Base-by-base conservation (phyloP, 2,329 filamentous ascomycete species). In the Aureobasidium leucospermi region DNA sequence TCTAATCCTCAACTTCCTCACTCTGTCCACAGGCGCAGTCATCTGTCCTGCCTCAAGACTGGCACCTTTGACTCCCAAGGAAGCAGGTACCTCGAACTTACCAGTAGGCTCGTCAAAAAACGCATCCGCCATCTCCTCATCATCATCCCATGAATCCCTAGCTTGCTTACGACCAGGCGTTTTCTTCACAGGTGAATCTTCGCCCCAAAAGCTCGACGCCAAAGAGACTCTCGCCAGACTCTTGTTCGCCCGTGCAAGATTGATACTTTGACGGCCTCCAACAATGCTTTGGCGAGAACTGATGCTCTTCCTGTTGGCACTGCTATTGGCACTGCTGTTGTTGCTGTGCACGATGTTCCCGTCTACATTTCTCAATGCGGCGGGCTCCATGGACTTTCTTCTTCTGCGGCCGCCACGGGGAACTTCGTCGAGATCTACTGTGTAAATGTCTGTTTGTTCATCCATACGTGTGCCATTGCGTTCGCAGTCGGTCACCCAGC, bases 361-460 rank as follows among this genome's bases (percentile, higher is more conserved):
- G 7, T 66, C 66, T 13, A 71, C 48, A 49, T 70, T 67, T 28
- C 68, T 47, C 23, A 72, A 62, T 15, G 65, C 63, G 41, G 65
- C 63, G 15, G 71, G 71, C 64, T 73, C 71, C 69, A 73, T 72
- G 13, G 65, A 68, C 66, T 73, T 73, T 45, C 70, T 66, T 29
- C 69, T 63, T 29, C 71, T 66, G 53, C 65, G 65, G 23, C 66
- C 66, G n/a, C 67, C 67, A 6, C 45, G 39, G 10, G 68, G 67
- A 7, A 68, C 63, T 23, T 71, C 70, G 29, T 67, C 65, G 4
- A 71, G 43, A 43, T 73, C 70, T 2, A 73, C 69, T 2, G 61
- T 65, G 58, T 72, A 73, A 3, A 63, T 66, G 34, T 72, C 70
- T 45, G 67, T 64, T 13, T 59, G 32, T 61, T 73, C 71, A 23